Evolutionary conservation across 768 basidiomycete genomes (phyloP), one percentile per base, ranked within the genome.

Genomic region (Tephrocybe sp.): DNA sequence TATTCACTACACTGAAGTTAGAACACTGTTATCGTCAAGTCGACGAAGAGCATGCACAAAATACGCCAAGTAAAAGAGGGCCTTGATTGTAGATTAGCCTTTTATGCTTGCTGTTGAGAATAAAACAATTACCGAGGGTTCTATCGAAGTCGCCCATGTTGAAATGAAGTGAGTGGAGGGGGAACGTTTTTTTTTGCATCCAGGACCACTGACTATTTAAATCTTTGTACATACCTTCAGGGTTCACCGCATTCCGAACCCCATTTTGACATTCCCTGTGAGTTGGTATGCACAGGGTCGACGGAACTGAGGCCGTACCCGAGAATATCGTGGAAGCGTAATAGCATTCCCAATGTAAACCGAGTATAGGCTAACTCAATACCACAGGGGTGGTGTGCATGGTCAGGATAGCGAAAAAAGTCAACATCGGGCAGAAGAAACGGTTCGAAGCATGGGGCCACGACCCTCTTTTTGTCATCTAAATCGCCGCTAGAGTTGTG

Each of bases 61-160:
- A 62, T 26, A 61, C 47, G 28, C 62, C 59, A 8, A 67, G 44
- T 24, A 65, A 38, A n/a, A 62, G 25, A 32, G 62, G 62, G 37
- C 63, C 63, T 65, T 9, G 38, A 12, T 5, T 17, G 3, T 18
- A 47, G 2, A 26, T 21, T n/a, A 10, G 11, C 10, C 18, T n/a
- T 39, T 25, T 15, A 11, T 9, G 28, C 4, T 3, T 9, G 28
- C 4, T 3, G 9, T 20, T 25, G 18, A 26, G 21, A 12, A n/a
- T 3, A 14, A 12, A 23, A 24, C 36, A 30, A 12, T 24, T 39
- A 58, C 57, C 57, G 20, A 58, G 15, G 20, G 25, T 45, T 21
- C 25, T 48, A 21, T 48, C 47, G 28, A 55, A 58, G 15, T 44
- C 25, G 12, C 50, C 37, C 55, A 56, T 56, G 44, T 39, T 21